Conservation (phyloP, 2,329 filamentous ascomycete species). For the Microcyclosporella mali region DNA sequence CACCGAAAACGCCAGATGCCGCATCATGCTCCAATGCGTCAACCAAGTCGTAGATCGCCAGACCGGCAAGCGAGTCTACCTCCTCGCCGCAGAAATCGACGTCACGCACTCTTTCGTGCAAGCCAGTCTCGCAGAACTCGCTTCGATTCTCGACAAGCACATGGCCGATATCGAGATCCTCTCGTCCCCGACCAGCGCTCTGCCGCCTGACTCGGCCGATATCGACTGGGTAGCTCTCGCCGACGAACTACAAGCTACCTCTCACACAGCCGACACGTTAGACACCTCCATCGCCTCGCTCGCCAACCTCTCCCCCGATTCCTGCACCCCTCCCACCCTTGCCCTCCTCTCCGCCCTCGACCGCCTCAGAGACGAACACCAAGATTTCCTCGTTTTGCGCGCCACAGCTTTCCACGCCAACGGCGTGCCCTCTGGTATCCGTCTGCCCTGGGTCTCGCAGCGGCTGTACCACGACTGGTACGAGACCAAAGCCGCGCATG, state of each 20-base stretch:
- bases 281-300: conserved; percentile 12
- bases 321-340: conserved; percentile 19
- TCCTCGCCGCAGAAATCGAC: conserved; percentile 26
- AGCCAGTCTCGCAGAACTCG: conserved; percentile 25
- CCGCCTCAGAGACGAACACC: conserved; percentile 19
- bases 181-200: conserved; percentile 7
- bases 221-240: conserved; percentile 27
- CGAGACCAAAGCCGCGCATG: conserved; percentile 4
- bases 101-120: conserved; percentile 22
- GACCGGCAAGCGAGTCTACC: conserved; percentile 19
- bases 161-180: conserved; percentile 18
- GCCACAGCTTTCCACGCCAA: conserved; percentile 19
- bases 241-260: conserved; percentile 17
- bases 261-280: conserved; percentile 11
- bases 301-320: conserved; percentile 12
- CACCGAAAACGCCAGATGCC: conserved; percentile 4
- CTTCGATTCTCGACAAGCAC: conserved; percentile 8
- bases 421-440: conserved; percentile 14
- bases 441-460: conserved; percentile 20
- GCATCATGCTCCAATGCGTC: conserved; percentile 25
- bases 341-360: conserved; percentile 22
- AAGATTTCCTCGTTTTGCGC: conserved; percentile 23
- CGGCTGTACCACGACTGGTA: conserved; percentile 22
- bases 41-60: conserved; percentile 25
- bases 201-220: conserved; percentile 3